A percentile compares a stretch with the other conserved stretches of the same genome.
Conservation (phyloP, 2,329 filamentous ascomycete species). For the Fusarium liriodendri region DNA sequence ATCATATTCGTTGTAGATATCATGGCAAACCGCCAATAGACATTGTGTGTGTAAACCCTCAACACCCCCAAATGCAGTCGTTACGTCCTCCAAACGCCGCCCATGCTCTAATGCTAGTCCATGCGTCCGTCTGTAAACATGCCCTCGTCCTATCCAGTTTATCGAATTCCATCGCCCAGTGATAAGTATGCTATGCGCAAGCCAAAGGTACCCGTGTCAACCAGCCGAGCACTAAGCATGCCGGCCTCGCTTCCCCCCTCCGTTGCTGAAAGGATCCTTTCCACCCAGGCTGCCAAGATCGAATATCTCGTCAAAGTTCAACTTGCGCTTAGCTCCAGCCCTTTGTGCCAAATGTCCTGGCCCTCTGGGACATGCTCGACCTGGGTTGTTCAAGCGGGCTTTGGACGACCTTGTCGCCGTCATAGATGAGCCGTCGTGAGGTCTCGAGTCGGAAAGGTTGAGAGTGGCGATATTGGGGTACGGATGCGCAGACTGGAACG, state of each 20-base stretch:
- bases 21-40: conserved; percentile 25
- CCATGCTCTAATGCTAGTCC: conserved; percentile 51
- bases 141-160: conserved; percentile 43
- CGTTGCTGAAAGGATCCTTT: conserved; percentile 67
- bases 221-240: conserved; percentile 50
- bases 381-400: conserved; percentile 42
- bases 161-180: conserved; percentile 38
- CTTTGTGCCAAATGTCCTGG: conserved; percentile 66
- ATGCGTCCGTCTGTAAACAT: conserved; percentile 50
- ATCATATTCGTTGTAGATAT: conserved; percentile 33
- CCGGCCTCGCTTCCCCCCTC: conserved; percentile 62
- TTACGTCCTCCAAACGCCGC: conserved; percentile 52
- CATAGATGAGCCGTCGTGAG: conserved; percentile 52
- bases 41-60: conserved; percentile 32
- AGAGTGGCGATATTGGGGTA: conserved; percentile 72
- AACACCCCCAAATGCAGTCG: conserved; percentile 41
- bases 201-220: conserved; percentile 15
- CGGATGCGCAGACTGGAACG: conserved; percentile 73
- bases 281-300: conserved; percentile 71
- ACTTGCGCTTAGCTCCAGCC: conserved; percentile 77
- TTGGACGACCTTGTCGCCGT: conserved; percentile 44
- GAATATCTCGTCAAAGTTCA: conserved; percentile 81
- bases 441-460: conserved; percentile 65
- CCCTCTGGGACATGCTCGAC: conserved; percentile 42
- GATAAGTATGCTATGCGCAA: conserved; percentile 30